Base-by-base conservation (phyloP, 352 stramenopile species). In the Phytophthora capsici region DNA sequence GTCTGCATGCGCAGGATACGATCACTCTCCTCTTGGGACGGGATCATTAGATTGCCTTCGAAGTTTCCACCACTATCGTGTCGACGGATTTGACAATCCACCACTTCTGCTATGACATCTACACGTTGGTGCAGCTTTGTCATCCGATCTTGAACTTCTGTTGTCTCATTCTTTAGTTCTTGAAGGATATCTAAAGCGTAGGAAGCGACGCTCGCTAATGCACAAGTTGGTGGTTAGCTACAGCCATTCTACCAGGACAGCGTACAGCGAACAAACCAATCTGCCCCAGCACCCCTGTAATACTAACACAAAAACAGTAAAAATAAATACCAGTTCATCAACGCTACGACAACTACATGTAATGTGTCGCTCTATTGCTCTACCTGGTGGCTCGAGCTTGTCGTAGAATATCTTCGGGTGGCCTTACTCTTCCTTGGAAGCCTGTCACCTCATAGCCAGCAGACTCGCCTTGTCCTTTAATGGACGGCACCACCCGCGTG, bases 141-240 rank as follows among this genome's bases (percentile, higher is more conserved):
- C 34, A 86, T 73, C 4, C 63, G 70, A n/a, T 71, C 51, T 6
- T 64, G 54, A 0, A 86, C 53, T 1, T 56, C 46, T n/a, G 16
- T 55, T 6, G 56, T 79, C 34, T 85, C 73, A 43, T 77, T 57
- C 16, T 71, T 73, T 6, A 90, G 68, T 52, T 88, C 81, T 40
- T 52, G 49, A 19, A 88, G 80, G 25, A 90, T 74, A 7, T 88
- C 75, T 1, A 88, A 57, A 20, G 81, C 77, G 45, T 84, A 71
- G 9, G 71, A 73, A 16, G 81, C 71, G 6, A 90, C 77, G 30
- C 63, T 56, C 17, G 81, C 81, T 90, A 32, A 20, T 22, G 36
- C 16, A 43, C 36, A 43, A 12, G 12, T 10, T 55, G 6, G 28
- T 30, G 16, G 6, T 26, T 50, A 12, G 46, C 20, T 43, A 45